Evolutionary conservation across 208 protist genomes (phyloP), one percentile per base, ranked within the genome.

Genomic region (Trypanosoma rangeli): DNA sequence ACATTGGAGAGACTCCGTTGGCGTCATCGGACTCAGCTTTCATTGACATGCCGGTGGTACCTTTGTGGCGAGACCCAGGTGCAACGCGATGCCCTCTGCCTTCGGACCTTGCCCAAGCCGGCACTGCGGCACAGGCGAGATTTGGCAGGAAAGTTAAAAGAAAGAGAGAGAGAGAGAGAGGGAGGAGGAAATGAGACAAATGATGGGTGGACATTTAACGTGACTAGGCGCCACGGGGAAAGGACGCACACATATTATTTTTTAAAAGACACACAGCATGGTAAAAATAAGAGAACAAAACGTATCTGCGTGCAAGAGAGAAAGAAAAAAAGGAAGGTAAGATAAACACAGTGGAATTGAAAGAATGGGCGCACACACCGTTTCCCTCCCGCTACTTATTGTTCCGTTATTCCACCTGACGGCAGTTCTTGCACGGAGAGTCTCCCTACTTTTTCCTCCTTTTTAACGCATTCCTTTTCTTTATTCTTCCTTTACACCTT

Each of bases 251-350:
- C 10, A 72, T 28, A 64, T 26, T n/a, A n/a, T n/a, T n/a, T n/a
- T n/a, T n/a, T n/a, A n/a, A n/a, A n/a, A n/a, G n/a, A 76, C 24
- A 71, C n/a, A 71, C 24, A 76, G n/a, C 20, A 31, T 37, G 39
- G 29, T 59, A 68, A 67, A 73, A 65, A 55, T 49, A 73, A 56
- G 54, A 37, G n/a, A 54, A 73, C 7, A 50, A 22, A 50, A 50
- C 7, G 46, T 22, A 50, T 50, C 3, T 50, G 46, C 20, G 37
- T 18, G 54, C n/a, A 20, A 70, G 61, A 75, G 55, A n/a, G 61
- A 26, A 20, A 35, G 18, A 20, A 54, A 7, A 12, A 33, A 20
- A 22, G 57, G 57, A 22, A 44, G 33, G 42, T 12, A 63, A 63
- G 42, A 18, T 46, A 50, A 46, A 49, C 20, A 42, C 4, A 64